Percentiles rank a stretch among this genome's conserved stretches.
Conservation (phyloP, 208 protist genomes). For the Wallacemonas sp. region DNA sequence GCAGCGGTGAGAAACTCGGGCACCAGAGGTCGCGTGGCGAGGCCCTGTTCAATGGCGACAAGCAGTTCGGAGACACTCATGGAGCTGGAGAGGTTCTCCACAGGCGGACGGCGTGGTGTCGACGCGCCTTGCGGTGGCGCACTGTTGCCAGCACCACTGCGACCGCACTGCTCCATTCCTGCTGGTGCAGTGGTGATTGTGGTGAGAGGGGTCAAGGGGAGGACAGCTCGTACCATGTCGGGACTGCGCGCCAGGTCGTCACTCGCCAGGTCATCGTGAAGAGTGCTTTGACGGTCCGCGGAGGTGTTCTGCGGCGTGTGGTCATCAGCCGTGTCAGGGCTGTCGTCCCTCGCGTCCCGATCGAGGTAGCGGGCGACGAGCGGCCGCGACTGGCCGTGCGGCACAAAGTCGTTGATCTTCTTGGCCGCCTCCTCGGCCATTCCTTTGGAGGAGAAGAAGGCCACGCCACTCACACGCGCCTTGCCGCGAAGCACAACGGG, state of each 20-base stretch:
- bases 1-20: constrained; percentile 31
- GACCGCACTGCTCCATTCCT: too few species aligned
- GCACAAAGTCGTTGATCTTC: constrained; percentile 66
- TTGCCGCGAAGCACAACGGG: constrained; percentile 48
- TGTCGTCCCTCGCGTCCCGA: constrained; percentile 2
- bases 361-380: constrained; percentile 54
- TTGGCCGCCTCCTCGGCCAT: constrained; percentile 68
- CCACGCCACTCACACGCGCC: constrained; percentile 57
- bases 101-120: constrained; percentile 9
- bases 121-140: constrained; percentile 4
- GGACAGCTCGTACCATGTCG: too few species aligned
- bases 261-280: neutral
- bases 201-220: too few species aligned
- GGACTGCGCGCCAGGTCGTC: too few species aligned
- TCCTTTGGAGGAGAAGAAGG: constrained; percentile 52
- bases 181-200: constrained; percentile 16
- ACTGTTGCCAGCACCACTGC: too few species aligned
- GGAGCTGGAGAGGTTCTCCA: constrained; percentile 24
- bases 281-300: neutral
- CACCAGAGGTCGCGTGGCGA: constrained; percentile 23
- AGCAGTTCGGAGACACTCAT: constrained; percentile 20
- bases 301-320: neutral
- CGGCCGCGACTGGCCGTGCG: constrained; percentile 49
- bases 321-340: neutral
- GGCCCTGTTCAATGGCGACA: constrained; percentile 23